These are phyloP conservation scores for Lepidium aucheri DNA, from an alignment of 345 rosid species.

Conservation along the genomic window DNA sequence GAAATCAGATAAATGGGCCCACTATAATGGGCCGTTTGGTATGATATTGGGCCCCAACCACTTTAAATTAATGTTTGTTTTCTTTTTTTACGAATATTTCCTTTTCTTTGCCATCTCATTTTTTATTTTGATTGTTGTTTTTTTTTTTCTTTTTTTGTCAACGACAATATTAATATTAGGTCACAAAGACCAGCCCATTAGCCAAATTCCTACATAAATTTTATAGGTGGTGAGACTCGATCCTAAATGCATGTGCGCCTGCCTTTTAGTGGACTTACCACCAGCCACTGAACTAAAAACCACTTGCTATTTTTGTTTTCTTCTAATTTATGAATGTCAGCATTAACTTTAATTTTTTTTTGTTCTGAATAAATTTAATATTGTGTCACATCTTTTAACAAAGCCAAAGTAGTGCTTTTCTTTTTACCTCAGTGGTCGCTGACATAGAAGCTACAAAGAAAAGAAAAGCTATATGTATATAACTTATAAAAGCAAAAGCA, in stretches of 20 bases:
- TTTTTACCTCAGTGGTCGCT: slow-evolving; percentile 29
- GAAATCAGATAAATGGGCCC: slow-evolving; percentile 8
- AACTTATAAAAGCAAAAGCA: slow-evolving; percentile 21
- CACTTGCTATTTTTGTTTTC: too few species aligned
- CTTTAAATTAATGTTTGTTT: not conserved
- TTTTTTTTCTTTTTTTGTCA: too few species aligned
- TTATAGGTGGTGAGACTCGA: too few species aligned
- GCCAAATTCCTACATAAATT: too few species aligned
- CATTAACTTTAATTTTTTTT: too few species aligned
- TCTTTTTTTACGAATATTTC: slow-evolving; percentile 13
- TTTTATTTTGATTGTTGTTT: not conserved
- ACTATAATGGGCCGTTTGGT: slow-evolving; percentile 8
- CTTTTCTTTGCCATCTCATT: not conserved
- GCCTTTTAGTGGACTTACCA: too few species aligned
- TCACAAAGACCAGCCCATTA: too few species aligned
- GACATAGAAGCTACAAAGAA: slow-evolving; percentile 25
- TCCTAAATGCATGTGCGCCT: too few species aligned
- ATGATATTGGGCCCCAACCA: slow-evolving; percentile 18
- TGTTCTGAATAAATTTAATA: not conserved
- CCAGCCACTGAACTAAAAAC: too few species aligned
- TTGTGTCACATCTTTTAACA: slow-evolving; percentile 33
- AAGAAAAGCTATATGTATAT: slow-evolving; percentile 13
- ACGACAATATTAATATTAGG: too few species aligned
- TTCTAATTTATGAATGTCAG: not conserved
- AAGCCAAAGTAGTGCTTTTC: slow-evolving; percentile 29